phyloP scores from a whole-genome alignment of 805 yeast genomes.

The Candida maltosa region DNA sequence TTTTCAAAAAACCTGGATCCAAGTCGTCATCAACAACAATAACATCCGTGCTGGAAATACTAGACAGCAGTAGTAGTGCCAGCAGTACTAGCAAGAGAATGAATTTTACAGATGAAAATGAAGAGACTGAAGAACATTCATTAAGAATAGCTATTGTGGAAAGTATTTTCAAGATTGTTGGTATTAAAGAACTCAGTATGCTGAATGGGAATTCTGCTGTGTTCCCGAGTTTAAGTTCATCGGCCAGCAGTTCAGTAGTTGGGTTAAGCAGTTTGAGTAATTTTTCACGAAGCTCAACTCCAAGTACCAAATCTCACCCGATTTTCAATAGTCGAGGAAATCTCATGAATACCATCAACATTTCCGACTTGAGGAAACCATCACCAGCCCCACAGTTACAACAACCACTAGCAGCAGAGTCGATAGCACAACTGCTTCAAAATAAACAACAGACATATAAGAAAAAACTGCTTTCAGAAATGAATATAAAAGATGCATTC shows the following conservation, averaged over 20 bases:
- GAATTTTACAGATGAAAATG: constrained; percentile 50
- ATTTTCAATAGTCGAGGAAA: constrained; percentile 3
- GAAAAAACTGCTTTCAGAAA: constrained; percentile 4
- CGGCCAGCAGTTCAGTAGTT: constrained; percentile 27
- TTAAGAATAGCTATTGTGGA: constrained; percentile 65
- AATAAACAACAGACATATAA: neutral
- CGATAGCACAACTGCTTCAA: too few species aligned
- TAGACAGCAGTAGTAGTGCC: neutral
- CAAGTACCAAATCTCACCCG: constrained; percentile 1
- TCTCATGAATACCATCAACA: constrained; percentile 7
- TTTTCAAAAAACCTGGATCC: neutral
- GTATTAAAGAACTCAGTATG: constrained; percentile 41
- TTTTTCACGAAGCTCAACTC: constrained; percentile 4
- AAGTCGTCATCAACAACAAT: neutral
- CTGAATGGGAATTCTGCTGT: neutral
- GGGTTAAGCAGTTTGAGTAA: constrained; percentile 9
- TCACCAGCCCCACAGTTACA: neutral
- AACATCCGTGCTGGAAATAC: neutral
- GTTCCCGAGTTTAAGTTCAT: constrained; percentile 10
- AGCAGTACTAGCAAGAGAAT: constrained; percentile 4
- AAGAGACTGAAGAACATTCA: constrained; percentile 69
- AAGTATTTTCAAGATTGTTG: constrained; percentile 64
- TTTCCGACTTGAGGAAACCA: constrained; percentile 1
- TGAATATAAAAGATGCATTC: constrained; percentile 50
- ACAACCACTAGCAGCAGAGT: too few species aligned